Percentiles rank a stretch among this genome's conserved stretches.
Conservation (phyloP, 106 monocot genomes). For the Ottelia alismoides region DNA sequence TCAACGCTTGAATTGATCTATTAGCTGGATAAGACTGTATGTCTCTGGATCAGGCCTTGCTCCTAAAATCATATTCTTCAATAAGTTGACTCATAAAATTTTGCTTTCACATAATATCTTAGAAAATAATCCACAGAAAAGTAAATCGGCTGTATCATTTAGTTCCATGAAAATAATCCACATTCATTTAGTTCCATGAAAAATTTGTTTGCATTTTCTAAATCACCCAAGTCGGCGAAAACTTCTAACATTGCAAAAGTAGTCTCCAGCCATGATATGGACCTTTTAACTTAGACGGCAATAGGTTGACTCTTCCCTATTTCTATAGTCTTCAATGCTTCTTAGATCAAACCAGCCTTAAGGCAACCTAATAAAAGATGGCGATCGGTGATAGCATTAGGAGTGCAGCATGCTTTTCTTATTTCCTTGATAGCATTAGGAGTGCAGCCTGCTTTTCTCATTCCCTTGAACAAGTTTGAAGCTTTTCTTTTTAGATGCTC, state of each 20-base stretch:
- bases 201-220: constrained; percentile 44
- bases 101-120: constrained; percentile 65
- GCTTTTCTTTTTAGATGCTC: constrained; percentile 65
- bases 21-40: constrained; percentile 69
- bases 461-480: constrained; percentile 53
- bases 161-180: too few relatives aligned
- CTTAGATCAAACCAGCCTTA: constrained; percentile 48
- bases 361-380: constrained; percentile 77
- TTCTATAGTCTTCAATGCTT: constrained; percentile 68
- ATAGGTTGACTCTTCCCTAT: constrained; percentile 35
- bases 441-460: constrained; percentile 50
- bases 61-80: constrained; percentile 73
- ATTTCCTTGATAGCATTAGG: too few relatives aligned
- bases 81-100: constrained; percentile 63
- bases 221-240: constrained; percentile 57
- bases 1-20: constrained; percentile 50
- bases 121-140: constrained; percentile 71
- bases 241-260: constrained; percentile 47
- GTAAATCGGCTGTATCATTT: constrained; percentile 54
- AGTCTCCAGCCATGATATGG: constrained; percentile 83
- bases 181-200: constrained; percentile 69
- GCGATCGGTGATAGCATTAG: constrained; percentile 94
- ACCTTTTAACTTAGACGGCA: constrained; percentile 53
- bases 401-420: too few relatives aligned
- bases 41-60: constrained; percentile 90